Evolutionary conservation across 306 rosid species (phyloP).

Genomic region (Alnus glutinosa): DNA sequence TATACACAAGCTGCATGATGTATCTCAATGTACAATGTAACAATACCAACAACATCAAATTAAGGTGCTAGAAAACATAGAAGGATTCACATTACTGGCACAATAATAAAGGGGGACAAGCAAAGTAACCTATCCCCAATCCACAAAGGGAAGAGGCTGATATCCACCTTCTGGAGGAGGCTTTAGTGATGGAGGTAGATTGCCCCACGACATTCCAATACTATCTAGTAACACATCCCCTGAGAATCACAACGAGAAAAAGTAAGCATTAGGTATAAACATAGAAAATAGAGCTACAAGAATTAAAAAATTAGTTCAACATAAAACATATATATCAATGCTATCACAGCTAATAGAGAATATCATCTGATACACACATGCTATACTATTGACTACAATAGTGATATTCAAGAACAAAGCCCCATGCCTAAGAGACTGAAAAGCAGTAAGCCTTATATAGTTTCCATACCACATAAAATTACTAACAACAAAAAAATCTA

Average conservation of each 20-base stretch:
- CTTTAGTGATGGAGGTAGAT: conserved; percentile 78
- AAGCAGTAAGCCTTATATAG: not conserved
- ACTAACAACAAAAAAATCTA: not conserved
- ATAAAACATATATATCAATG: not conserved
- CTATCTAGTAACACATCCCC: conserved; percentile 49
- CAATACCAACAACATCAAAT: not conserved
- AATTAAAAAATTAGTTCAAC: not conserved
- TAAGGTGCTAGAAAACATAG: not conserved
- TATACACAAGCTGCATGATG: not conserved
- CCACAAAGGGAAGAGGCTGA: conserved; percentile 52
- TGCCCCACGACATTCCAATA: conserved; percentile 56
- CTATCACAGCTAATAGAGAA: not conserved
- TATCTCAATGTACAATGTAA: not conserved
- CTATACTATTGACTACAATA: not conserved
- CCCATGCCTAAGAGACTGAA: not conserved
- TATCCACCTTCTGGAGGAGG: conserved; percentile 77
- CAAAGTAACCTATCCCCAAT: conserved; percentile 53
- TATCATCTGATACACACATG: no score
- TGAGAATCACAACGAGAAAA: conserved; percentile 29
- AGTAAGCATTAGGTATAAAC: not conserved
- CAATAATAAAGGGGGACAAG: not conserved
- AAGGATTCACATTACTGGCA: not conserved
- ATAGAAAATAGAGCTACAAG: not conserved
- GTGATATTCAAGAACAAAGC: not conserved
- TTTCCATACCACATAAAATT: conserved; percentile 8